Base-by-base conservation (phyloP, 2,329 filamentous ascomycete species). In the Pseudogymnoascus sp. region DNA sequence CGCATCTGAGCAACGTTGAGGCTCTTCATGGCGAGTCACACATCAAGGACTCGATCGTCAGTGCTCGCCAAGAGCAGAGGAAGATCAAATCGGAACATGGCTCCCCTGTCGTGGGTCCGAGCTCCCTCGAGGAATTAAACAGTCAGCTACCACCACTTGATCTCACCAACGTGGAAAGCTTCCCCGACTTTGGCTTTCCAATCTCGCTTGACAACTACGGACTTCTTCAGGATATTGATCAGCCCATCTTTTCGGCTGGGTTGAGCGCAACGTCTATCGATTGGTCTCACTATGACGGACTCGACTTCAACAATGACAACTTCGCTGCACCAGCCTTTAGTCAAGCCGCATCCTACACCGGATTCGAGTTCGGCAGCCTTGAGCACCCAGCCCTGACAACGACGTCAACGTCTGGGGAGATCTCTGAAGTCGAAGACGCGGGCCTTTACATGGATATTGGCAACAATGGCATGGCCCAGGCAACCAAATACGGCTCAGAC, bases 391-490 rank as follows among this genome's bases (percentile, higher is more conserved):
- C 81, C 59, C 72, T 87, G 69, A 81, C 83, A 65, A 79, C 78
- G 60, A 83, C 82, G 1, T 84, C 84, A 8, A 87, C 84, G 7
- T 88, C 85, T 11, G 85, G 85, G 37, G 85, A 88, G 65, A 84
- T 87, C 7, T 88, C 85, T 8, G 85, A 88, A 71, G 84, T 84
- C 4, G 86, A 88, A 65, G 85, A 88, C 67, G 80, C 81, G 60
- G 72, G 76, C 23, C 74, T 75, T 21, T 73, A 77, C 42, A 75
- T 76, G 66, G 76, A 78, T 66, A 76, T 77, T 35, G 74, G 56
- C 47, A 61, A 63, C 18, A 66, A 65, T 60, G 69, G 69, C 60
- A 71, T 68, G 63, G 65, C 67, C 56, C 66, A 82, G 65, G 75
- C 78, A 63, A 64, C 61, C 64, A 68, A 73, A 63, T 73, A 73